These are phyloP conservation scores for Metschnikowia peoriensis DNA, from an alignment of 805 yeast species.

Conservation along the genomic window DNA sequence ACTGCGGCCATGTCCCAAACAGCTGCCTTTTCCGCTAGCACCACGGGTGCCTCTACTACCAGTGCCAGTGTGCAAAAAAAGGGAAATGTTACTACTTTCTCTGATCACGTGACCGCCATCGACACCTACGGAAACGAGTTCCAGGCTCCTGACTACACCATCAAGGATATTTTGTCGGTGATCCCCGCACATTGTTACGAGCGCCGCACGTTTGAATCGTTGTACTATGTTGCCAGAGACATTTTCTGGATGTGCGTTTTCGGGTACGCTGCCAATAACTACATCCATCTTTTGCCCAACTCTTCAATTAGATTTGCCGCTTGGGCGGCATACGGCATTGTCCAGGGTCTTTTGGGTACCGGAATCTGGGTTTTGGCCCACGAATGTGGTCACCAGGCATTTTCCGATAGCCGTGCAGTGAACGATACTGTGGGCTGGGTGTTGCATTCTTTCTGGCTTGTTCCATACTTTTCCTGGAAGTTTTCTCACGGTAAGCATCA, in stretches of 20 bases:
- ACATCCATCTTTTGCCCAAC: slow-evolving; percentile 43
- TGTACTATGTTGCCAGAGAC: slow-evolving; percentile 69
- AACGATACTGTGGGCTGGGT: slow-evolving; percentile 84
- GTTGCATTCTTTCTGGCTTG: slow-evolving; percentile 72
- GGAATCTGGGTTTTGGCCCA: slow-evolving; percentile 88
- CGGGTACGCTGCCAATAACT: slow-evolving; percentile 53
- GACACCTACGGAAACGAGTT: slow-evolving; percentile 67
- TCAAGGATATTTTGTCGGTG: slow-evolving; percentile 68
- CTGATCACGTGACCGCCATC: slow-evolving; percentile 41
- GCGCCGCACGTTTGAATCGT: slow-evolving; percentile 52
- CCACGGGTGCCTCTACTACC: slow-evolving; percentile 7
- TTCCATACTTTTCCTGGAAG: slow-evolving; percentile 88
- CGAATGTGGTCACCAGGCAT: slow-evolving; percentile 90
- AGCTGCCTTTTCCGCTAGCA: slow-evolving; percentile 15
- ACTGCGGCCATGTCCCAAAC: slow-evolving; percentile 13
- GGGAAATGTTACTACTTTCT: slow-evolving; percentile 45
- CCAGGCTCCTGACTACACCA: slow-evolving; percentile 71
- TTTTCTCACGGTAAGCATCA: slow-evolving; percentile 83
- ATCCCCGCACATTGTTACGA: slow-evolving; percentile 77
- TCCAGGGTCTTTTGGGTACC: slow-evolving; percentile 66
- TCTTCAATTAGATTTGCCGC: slow-evolving; percentile 46
- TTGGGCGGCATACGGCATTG: slow-evolving; percentile 56
- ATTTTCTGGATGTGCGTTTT: slow-evolving; percentile 46
- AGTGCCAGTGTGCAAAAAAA: slow-evolving; percentile 23
- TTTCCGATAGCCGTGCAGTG: slow-evolving; percentile 66